Conservation (phyloP, 73 alveolate species). For the Symbiodinium natans region DNA sequence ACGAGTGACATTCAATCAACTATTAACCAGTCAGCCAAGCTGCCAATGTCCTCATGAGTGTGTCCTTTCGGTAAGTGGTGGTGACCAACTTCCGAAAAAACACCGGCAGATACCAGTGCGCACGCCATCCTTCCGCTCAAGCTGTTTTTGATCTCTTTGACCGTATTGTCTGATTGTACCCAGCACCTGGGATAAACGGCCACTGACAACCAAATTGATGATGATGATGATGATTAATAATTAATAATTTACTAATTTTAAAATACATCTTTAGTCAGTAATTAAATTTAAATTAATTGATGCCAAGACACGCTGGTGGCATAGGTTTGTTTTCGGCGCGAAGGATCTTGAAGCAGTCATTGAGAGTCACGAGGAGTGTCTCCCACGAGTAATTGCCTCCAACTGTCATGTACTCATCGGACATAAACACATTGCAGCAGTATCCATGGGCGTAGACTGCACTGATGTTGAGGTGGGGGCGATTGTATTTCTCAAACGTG, state of each 20-base stretch:
- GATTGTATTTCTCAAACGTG: neutral
- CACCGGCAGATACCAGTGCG: neutral
- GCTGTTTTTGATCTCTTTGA: neutral
- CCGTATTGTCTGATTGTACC: conserved; percentile 14
- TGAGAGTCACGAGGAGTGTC: neutral
- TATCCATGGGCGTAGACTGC: conserved; percentile 7
- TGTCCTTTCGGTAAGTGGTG: conserved; percentile 18
- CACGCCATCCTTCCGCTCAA: neutral
- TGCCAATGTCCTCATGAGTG: conserved; percentile 19
- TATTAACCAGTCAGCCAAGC: neutral
- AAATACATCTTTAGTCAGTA: no score
- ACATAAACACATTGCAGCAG: neutral
- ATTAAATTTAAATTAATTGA: no score
- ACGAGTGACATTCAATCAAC: neutral
- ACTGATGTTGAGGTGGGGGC: neutral
- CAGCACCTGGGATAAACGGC: neutral
- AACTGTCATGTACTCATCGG: neutral
- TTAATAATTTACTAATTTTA: no score
- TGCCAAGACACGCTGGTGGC: no score
- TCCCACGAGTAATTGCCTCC: conserved; percentile 7
- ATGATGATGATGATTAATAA: no score
- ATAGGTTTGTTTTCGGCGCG: no score
- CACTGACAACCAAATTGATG: no score
- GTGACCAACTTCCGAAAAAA: neutral
- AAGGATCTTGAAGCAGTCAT: no score